Conservation (phyloP, 2,329 filamentous ascomycete genomes). For the Claviceps pazoutovae region DNA sequence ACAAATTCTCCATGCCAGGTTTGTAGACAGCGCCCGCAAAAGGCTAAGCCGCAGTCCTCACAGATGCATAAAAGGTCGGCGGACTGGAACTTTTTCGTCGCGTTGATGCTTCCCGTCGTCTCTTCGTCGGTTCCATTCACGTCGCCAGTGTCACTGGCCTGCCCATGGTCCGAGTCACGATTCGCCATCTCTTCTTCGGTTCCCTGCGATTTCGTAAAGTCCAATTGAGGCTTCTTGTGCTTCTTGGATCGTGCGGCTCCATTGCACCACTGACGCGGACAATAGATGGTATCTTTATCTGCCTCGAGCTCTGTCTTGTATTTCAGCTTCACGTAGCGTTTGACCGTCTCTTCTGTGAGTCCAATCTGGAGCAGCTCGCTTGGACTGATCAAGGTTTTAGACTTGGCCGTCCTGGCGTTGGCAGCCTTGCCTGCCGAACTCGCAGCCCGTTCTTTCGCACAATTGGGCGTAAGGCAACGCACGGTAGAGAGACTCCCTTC, state of each 20-base stretch:
- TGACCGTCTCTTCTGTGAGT: slow-evolving; percentile 55
- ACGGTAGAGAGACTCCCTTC: slow-evolving; percentile 72
- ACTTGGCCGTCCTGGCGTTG: slow-evolving; percentile 32
- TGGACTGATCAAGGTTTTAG: slow-evolving; percentile 58
- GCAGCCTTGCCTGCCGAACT: slow-evolving; percentile 1
- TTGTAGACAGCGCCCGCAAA: slow-evolving; percentile 55
- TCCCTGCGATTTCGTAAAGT: slow-evolving; percentile 33
- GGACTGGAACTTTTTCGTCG: slow-evolving; percentile 21
- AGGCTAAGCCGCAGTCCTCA: slow-evolving; percentile 78
- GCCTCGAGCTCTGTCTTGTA: slow-evolving; percentile 86
- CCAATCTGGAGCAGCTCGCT: slow-evolving; percentile 73
- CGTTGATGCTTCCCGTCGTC: background rate
- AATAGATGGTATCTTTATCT: slow-evolving; percentile 85
- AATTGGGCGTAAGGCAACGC: slow-evolving; percentile 66
- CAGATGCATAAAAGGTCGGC: slow-evolving; percentile 68
- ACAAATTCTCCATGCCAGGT: slow-evolving; percentile 88
- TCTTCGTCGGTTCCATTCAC: background rate
- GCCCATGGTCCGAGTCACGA: slow-evolving; percentile 10
- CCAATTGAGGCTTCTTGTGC: slow-evolving; percentile 54
- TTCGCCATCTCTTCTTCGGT: slow-evolving; percentile 22
- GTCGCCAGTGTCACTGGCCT: background rate
- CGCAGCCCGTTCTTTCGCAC: slow-evolving; percentile 47
- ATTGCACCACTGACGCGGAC: slow-evolving; percentile 83
- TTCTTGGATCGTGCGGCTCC: slow-evolving; percentile 68
- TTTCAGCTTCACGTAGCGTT: slow-evolving; percentile 78